Conservation (phyloP, 768 basidiomycete genomes). For the Amanita phalloides region DNA sequence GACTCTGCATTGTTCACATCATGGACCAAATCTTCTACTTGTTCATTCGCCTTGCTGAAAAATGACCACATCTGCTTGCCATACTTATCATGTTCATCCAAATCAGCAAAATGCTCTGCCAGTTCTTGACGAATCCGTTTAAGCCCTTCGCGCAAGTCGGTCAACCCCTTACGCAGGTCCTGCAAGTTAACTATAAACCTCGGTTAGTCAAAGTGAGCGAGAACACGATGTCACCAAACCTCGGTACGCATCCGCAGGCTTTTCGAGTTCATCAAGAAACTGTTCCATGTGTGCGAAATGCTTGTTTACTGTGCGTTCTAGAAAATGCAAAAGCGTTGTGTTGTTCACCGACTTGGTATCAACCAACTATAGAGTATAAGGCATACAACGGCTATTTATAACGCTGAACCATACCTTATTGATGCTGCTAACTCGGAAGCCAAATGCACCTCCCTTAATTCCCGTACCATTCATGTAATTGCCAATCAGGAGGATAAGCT, state of each 20-base stretch:
- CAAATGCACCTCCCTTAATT: slow-evolving; percentile 92
- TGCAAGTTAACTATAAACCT: slow-evolving; percentile 61
- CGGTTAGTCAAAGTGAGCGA: slow-evolving; percentile 7
- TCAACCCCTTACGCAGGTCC: slow-evolving; percentile 70
- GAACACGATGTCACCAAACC: slow-evolving; percentile 31
- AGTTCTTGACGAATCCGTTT: slow-evolving; percentile 73
- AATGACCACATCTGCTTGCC: slow-evolving; percentile 91
- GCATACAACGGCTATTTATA: not conserved
- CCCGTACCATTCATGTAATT: slow-evolving; percentile 99
- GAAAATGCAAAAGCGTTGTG: slow-evolving; percentile 88
- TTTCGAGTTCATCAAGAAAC: slow-evolving; percentile 82
- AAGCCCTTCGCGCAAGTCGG: slow-evolving; percentile 67
- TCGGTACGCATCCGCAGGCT: slow-evolving; percentile 88
- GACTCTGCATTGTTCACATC: slow-evolving; percentile 80
- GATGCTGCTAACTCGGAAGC: slow-evolving; percentile 95
- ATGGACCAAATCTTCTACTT: slow-evolving; percentile 77
- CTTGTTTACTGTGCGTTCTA: slow-evolving; percentile 79
- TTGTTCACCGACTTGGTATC: slow-evolving; percentile 97
- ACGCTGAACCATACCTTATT: slow-evolving; percentile 58
- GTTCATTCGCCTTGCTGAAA: slow-evolving; percentile 59
- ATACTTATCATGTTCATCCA: slow-evolving; percentile 65
- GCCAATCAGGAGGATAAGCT: slow-evolving; percentile 88
- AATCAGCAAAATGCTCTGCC: slow-evolving; percentile 66
- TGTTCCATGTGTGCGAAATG: slow-evolving; percentile 82
- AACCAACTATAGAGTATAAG: slow-evolving; percentile 50